A percentile compares a stretch with the other conserved stretches of the same genome.
phyloP scores from a whole-genome alignment of 2,329 filamentous ascomycete species.

The Cladosporium sp. region DNA sequence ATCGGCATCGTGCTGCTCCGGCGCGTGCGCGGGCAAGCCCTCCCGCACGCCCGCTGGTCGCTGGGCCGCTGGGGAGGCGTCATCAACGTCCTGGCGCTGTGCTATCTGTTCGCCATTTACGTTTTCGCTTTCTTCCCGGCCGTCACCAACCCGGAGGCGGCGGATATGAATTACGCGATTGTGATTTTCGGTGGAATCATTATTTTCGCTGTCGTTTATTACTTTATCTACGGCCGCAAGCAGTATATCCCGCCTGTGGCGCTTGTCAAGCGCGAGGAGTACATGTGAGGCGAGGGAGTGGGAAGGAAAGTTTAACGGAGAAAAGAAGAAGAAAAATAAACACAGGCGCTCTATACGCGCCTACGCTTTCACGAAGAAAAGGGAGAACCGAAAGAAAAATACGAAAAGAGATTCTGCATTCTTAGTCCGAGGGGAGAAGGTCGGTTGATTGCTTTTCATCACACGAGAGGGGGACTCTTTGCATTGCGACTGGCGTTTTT shows the following conservation, averaged over 20 bases:
- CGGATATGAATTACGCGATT: constrained; percentile 41
- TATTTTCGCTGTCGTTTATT: constrained; percentile 33
- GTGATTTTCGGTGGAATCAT: constrained; percentile 37
- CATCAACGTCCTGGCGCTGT: constrained; percentile 52
- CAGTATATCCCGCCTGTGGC: constrained; percentile 31
- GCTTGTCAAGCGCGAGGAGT: constrained; percentile 22
- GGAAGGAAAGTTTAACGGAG: background rate
- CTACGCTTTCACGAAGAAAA: no score
- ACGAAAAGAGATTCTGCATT: no score
- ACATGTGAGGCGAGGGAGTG: background rate
- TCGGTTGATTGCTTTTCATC: no score
- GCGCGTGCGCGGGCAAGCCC: constrained; percentile 35
- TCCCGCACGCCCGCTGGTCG: constrained; percentile 49
- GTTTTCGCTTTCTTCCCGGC: constrained; percentile 53
- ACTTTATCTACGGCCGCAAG: constrained; percentile 32
- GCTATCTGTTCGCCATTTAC: constrained; percentile 50
- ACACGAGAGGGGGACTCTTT: no score
- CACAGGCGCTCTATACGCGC: no score
- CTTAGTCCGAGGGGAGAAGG: no score
- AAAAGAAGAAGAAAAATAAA: no score
- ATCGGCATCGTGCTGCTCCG: constrained; percentile 39
- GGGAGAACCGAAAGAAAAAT: no score
- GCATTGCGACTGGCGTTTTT: no score
- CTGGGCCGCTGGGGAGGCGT: constrained; percentile 47
- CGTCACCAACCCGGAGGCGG: constrained; percentile 26